Conservation (phyloP, 2,329 filamentous ascomycete genomes). For the Botryosphaeria dothidea region DNA sequence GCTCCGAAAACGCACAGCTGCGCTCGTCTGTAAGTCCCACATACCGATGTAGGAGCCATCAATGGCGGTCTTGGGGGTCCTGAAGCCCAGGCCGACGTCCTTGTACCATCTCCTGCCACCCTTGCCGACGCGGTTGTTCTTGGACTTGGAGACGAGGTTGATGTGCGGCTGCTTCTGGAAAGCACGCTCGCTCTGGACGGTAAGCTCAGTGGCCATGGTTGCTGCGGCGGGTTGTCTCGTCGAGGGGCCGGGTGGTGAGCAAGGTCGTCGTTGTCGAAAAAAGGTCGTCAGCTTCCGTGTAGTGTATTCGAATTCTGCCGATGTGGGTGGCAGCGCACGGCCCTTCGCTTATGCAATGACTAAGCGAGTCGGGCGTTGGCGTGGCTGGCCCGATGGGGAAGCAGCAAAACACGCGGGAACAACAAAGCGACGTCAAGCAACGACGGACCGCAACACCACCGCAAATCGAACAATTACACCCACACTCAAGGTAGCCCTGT, state of each 20-base stretch:
- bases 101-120: slow-evolving; percentile 97
- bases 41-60: slow-evolving; percentile 99
- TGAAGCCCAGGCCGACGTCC: slow-evolving; percentile 99
- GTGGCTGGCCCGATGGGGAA: slow-evolving; percentile 14
- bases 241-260: slow-evolving; percentile 14
- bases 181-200: slow-evolving; percentile 98
- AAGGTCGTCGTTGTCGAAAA: slow-evolving; percentile 19
- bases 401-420: slow-evolving; percentile 18
- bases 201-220: slow-evolving; percentile 48
- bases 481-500: background rate
- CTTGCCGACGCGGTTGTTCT: slow-evolving; percentile 80
- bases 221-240: slow-evolving; percentile 28
- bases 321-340: slow-evolving; percentile 16
- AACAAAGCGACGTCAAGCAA: slow-evolving; percentile 16
- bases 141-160: slow-evolving; percentile 97
- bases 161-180: slow-evolving; percentile 99
- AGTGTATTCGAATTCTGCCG: background rate
- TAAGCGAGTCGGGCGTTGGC: background rate
- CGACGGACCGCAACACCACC: background rate
- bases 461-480: background rate
- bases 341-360: slow-evolving; percentile 15
- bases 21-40: slow-evolving; percentile 34
- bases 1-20: background rate
- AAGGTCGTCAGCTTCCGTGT: slow-evolving; percentile 7
- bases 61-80: slow-evolving; percentile 97